phyloP scores from a whole-genome alignment of 352 stramenopile species.

The Aphanomyces euteiches region DNA sequence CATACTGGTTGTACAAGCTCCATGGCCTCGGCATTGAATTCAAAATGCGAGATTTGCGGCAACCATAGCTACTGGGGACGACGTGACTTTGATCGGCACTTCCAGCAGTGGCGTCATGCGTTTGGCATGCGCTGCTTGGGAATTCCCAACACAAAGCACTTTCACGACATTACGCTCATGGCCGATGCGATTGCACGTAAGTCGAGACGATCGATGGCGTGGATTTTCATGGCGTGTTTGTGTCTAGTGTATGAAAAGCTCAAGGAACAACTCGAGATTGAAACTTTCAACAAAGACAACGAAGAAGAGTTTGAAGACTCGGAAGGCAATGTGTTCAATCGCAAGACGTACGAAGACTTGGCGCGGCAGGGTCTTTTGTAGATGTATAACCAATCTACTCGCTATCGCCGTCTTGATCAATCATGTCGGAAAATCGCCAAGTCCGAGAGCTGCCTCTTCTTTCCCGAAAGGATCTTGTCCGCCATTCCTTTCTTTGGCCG shows the following conservation, averaged over 20 bases:
- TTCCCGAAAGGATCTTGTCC: too few species aligned
- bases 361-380: conserved; percentile 95
- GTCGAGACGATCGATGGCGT: conserved; percentile 26
- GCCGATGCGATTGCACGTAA: conserved; percentile 89
- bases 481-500: too few species aligned
- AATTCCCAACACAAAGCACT: conserved; percentile 99
- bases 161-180: conserved; percentile 99
- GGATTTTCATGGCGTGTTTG: neutral
- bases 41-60: conserved; percentile 99
- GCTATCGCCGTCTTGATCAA: too few species aligned
- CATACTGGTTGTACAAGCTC: conserved; percentile 99
- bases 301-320: conserved; percentile 99
- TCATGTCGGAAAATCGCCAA: too few species aligned
- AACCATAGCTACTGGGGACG: conserved; percentile 98
- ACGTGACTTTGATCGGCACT: conserved; percentile 96
- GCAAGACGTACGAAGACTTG: conserved; percentile 97
- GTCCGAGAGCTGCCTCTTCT: too few species aligned
- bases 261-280: conserved; percentile 89
- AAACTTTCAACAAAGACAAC: conserved; percentile 90
- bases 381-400: neutral
- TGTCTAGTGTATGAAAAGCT: conserved; percentile 94
- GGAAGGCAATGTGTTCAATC: conserved; percentile 97
- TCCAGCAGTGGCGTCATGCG: conserved; percentile 97
- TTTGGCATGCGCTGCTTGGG: conserved; percentile 98
- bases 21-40: conserved; percentile 98